Evolutionary conservation across 1,139 yeast genomes (phyloP).

Genomic region (Suzukiozyma palmioleophila): DNA sequence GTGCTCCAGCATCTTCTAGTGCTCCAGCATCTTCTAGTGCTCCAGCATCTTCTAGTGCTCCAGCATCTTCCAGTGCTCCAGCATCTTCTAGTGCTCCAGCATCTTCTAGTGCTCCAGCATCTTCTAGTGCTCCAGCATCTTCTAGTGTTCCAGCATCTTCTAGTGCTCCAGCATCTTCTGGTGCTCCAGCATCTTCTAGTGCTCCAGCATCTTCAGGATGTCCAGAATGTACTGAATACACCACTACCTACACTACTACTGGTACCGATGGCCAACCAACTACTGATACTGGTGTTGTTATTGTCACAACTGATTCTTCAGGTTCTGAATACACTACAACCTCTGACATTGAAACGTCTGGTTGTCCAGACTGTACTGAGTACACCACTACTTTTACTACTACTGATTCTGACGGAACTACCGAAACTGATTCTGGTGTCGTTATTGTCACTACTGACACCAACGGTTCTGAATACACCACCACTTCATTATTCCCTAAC

Average conservation of each 20-base stretch:
- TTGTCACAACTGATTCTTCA: slow-evolving; percentile 3
- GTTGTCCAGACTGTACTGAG: slow-evolving; percentile 8
- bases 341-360: neutral
- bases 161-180: too few relatives aligned
- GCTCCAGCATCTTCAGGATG: too few relatives aligned
- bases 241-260: slow-evolving; percentile 14
- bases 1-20: too few relatives aligned
- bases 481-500: slow-evolving; percentile 1
- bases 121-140: too few relatives aligned
- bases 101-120: too few relatives aligned
- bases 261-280: slow-evolving; percentile 11
- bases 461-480: slow-evolving; percentile 1
- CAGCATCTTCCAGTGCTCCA: too few relatives aligned
- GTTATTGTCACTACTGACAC: slow-evolving; percentile 2
- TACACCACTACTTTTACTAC: slow-evolving; percentile 2
- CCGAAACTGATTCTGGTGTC: slow-evolving; percentile 4
- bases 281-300: slow-evolving; percentile 3
- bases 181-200: too few relatives aligned
- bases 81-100: too few relatives aligned
- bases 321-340: slow-evolving; percentile 4
- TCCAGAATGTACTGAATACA: slow-evolving; percentile 7
- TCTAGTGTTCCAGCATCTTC: too few relatives aligned
- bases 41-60: too few relatives aligned
- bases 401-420: slow-evolving; percentile 7
- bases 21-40: too few relatives aligned